Conservation (phyloP, 164 flowering plant species). For the Tetrastigma voinierianum region DNA sequence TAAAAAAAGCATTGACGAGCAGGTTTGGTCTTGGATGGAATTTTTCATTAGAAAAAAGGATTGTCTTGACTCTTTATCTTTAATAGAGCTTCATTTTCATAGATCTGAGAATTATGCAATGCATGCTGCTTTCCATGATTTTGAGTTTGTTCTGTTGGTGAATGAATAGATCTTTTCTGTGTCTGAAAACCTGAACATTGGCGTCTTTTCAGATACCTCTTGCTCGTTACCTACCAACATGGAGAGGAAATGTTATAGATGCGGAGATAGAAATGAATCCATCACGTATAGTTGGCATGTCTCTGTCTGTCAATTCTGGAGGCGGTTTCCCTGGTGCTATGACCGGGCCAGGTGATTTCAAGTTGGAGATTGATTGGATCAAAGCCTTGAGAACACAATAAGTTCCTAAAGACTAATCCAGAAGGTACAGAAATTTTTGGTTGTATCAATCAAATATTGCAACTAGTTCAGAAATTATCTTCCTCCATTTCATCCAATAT, state of each 20-base stretch:
- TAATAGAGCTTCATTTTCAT: no score
- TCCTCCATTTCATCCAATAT: no score
- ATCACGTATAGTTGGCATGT: slow-evolving; percentile 89
- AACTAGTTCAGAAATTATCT: no score
- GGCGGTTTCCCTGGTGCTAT: slow-evolving; percentile 74
- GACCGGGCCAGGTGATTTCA: slow-evolving; percentile 78
- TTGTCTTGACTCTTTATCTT: no score
- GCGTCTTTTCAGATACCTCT: slow-evolving; percentile 69
- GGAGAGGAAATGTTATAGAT: slow-evolving; percentile 93
- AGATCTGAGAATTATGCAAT: no score
- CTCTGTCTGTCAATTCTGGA: slow-evolving; percentile 86
- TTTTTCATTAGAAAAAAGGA: no score
- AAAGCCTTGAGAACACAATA: slow-evolving; percentile 65
- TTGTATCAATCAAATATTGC: no score
- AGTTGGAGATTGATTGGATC: slow-evolving; percentile 87
- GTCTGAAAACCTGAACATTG: not conserved
- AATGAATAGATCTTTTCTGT: not conserved
- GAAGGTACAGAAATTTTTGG: not conserved
- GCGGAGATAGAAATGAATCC: slow-evolving; percentile 88
- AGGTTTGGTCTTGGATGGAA: no score
- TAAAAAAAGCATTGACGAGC: no score
- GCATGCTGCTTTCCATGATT: no score
- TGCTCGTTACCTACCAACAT: slow-evolving; percentile 79
- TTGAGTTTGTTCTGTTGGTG: no score
- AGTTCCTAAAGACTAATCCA: slow-evolving; percentile 9